phyloP scores from a whole-genome alignment of 139 green algal species.

The Chlamydomonas incerta region DNA sequence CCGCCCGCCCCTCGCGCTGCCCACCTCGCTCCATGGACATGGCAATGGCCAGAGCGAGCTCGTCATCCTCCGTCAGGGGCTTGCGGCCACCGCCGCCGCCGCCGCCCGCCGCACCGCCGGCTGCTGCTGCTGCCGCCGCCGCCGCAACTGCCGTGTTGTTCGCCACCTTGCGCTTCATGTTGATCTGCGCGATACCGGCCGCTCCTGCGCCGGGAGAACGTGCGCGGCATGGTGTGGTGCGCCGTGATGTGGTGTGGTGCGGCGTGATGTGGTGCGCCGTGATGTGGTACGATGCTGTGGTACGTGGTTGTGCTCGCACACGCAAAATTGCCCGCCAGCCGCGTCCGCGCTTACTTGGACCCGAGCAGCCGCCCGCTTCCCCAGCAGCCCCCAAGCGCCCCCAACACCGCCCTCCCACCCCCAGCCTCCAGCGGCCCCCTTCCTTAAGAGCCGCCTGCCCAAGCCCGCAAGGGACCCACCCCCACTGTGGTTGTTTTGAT shows the following conservation, averaged over 20 bases:
- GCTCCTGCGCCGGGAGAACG: slow-evolving; percentile 32
- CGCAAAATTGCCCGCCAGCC: too few species aligned
- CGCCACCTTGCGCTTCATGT: slow-evolving; percentile 45
- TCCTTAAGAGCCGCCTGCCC: background rate
- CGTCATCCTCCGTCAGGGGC: slow-evolving; percentile 72
- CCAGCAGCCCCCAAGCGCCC: too few species aligned
- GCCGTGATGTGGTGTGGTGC: too few species aligned
- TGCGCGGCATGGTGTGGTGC: too few species aligned
- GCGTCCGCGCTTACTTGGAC: too few species aligned
- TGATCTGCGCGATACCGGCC: slow-evolving; percentile 52
- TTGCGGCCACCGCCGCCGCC: background rate
- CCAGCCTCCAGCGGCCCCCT: background rate
- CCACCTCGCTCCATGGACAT: slow-evolving; percentile 63
- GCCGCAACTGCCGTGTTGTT: background rate
- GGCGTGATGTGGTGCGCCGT: too few species aligned
- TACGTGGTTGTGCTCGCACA: too few species aligned
- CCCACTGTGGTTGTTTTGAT: too few species aligned
- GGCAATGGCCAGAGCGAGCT: slow-evolving; percentile 74
- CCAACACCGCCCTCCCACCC: too few species aligned
- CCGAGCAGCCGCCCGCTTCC: too few species aligned
- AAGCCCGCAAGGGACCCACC: background rate
- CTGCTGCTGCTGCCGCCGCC: background rate
- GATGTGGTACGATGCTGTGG: too few species aligned
- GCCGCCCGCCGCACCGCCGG: background rate
- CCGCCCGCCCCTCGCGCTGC: background rate